Conservation (phyloP, 2,329 filamentous ascomycete genomes). For the Trichoderma atrobrunneum region DNA sequence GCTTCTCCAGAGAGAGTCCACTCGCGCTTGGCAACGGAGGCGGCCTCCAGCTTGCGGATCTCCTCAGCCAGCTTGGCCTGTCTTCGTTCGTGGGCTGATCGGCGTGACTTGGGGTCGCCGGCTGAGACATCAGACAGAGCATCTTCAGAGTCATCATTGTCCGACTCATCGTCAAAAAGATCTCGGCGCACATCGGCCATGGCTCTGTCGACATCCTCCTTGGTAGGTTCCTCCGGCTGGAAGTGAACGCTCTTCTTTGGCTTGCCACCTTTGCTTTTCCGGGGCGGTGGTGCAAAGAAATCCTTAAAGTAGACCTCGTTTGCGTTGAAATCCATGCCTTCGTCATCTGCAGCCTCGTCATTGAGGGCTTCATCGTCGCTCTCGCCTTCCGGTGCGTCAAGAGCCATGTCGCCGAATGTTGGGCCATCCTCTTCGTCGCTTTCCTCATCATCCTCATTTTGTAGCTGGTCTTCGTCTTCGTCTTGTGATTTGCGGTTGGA, state of each 20-base stretch:
- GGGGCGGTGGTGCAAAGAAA: conserved; percentile 85
- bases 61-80: conserved; percentile 85
- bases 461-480: conserved; percentile 59
- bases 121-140: conserved; percentile 64
- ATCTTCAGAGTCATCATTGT: conserved; percentile 62
- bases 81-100: conserved; percentile 80
- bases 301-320: conserved; percentile 89
- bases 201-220: conserved; percentile 72
- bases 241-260: conserved; percentile 41
- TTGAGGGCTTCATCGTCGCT: conserved; percentile 62
- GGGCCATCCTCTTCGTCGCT: conserved; percentile 73
- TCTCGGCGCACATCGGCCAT: conserved; percentile 87
- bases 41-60: conserved; percentile 86
- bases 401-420: conserved; percentile 76
- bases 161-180: conserved; percentile 77
- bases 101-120: conserved; percentile 67
- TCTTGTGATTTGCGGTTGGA: conserved; percentile 37
- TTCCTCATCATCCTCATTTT: conserved; percentile 47
- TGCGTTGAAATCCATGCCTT: conserved; percentile 66
- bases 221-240: conserved; percentile 47
- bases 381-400: conserved; percentile 69
- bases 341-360: conserved; percentile 53
- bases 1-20: conserved; percentile 93
- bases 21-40: conserved; percentile 82
- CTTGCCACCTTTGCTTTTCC: conserved; percentile 52